phyloP scores from a whole-genome alignment of 2,329 filamentous ascomycete species.

The Bipolaris cookei region DNA sequence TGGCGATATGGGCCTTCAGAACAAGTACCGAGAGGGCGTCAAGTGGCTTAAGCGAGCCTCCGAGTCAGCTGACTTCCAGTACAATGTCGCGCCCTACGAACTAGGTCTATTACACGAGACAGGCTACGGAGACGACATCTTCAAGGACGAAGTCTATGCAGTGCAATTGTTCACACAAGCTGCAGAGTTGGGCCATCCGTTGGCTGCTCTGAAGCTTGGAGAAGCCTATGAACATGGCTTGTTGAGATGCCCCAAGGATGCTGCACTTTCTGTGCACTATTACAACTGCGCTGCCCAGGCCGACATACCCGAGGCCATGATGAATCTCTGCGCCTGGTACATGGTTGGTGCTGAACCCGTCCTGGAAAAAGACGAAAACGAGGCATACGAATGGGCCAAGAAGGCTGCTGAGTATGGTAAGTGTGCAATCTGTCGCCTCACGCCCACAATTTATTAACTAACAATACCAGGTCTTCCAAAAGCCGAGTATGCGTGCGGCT shows the following conservation, averaged over 20 bases:
- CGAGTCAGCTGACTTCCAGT: conserved; percentile 87
- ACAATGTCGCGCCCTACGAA: conserved; percentile 92
- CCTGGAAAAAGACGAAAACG: conserved; percentile 91
- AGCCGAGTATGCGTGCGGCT: conserved; percentile 94
- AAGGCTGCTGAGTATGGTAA: conserved; percentile 84
- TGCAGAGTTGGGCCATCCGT: conserved; percentile 85
- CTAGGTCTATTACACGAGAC: conserved; percentile 86
- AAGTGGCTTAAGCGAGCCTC: conserved; percentile 96
- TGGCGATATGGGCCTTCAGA: conserved; percentile 83
- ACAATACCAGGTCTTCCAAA: conserved; percentile 61
- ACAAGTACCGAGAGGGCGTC: conserved; percentile 85
- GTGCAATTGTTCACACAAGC: conserved; percentile 94
- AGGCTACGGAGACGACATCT: conserved; percentile 93
- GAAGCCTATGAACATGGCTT: conserved; percentile 95
- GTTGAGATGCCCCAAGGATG: conserved; percentile 85
- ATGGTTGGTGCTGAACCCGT: conserved; percentile 92
- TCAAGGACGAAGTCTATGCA: conserved; percentile 87
- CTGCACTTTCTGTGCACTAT: conserved; percentile 93
- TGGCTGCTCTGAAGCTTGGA: conserved; percentile 88
- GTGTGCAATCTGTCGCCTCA: conserved; percentile 45
- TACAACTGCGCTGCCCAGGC: conserved; percentile 90
- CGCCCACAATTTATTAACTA: conserved; percentile 10
- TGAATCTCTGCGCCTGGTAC: conserved; percentile 98
- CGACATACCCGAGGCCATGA: conserved; percentile 88
- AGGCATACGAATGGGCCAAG: conserved; percentile 95